Base-by-base conservation (phyloP, 2,329 filamentous ascomycete genomes). In the Exophiala aquamarina region DNA sequence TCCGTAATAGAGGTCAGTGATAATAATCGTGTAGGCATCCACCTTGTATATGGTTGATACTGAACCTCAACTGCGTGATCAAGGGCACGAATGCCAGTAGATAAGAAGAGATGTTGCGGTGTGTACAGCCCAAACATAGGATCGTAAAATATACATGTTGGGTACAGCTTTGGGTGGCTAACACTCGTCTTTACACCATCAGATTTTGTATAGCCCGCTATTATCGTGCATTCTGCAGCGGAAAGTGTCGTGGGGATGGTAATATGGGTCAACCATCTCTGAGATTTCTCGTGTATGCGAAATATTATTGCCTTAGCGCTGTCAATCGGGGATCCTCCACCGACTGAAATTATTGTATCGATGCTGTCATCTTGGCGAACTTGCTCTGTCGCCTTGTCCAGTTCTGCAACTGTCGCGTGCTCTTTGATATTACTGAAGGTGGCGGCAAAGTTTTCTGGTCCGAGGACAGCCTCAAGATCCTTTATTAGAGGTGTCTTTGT, bases 271-370 rank as follows among this genome's bases (percentile, higher is more conserved):
- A 75, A 61, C 59, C 65, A 73, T 44, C 64, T 67, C 6, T 64
- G 63, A 3, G 54, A 54, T 44, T 64, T 66, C 47, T 72, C 65
- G 47, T 72, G 66, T 14, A 66, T 52, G 11, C 70, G 67, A 55
- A 70, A 70, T 4, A 65, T 68, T 37, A 75, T 70, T 5, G 69
- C 68, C 59, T 75, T 74, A 11, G 71, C 70, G 11, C 64, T 66
- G 49, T 80, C 76, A 46, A 80, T 80, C 2, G 77, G 76, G 14
- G 65, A 70, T 26, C 77, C 77, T 11, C 77, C 77, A 6, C 76
- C 77, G 17, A 80, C 70, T 31, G 65, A 69, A 45, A 81, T 75
- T 28, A 81, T 69, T 0, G 76, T 78, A 56, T 80, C 77, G 35
- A 79, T 72, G 28, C 53, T 62, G 2, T 56, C 37, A 47, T 78